Evolutionary conservation across 2,329 filamentous ascomycete species (phyloP), one percentile per base, ranked within the genome.

Genomic region (Trichothecium roseum): DNA sequence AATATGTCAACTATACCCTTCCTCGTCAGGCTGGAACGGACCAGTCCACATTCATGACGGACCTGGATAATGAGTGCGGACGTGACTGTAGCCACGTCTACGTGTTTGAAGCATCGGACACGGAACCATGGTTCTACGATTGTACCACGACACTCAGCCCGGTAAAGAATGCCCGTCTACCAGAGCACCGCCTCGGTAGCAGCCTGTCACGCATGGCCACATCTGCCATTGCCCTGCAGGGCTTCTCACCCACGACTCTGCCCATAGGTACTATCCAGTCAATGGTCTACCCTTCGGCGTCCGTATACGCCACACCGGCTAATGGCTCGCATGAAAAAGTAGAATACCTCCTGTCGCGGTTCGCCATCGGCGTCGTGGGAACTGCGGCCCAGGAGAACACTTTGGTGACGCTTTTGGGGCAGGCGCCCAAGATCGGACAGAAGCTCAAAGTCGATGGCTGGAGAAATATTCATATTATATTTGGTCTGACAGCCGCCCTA

Each of bases 271-370:
- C 40, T 35, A 40, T 48, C 26, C 52, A 56, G 40, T 57, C 50
- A 30, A 60, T 64, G 42, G 57, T 55, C 8, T 68, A 67, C 34
- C 64, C 65, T 0, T 49, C 54, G 18, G 58, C 63, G 34, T 56
- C 57, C 2, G 39, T 50, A 4, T 64, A 57, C 34, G 65, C 64
- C 2, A 27, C 29, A 0, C 47, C 55, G 3, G 35, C 45, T 10
- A 37, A 49, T 10, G 65, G 65, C 2, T 41, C 45, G 17, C 28
- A 30, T 0, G 20, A 46, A 0, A 37, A 35, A 0, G 62, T 72
- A 48, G 65, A 56, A 4, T 46, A 45, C 8, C 35, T 50, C 5
- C 49, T 65, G 13, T 46, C 57, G 1, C 42, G 50, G 2, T 68
- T 60, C 35, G 47, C 57, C 3, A 45, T 56, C 0, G 60, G 60